Base-by-base conservation (phyloP, 495 filamentous ascomycete genomes). In the Aspergillus indologenus region DNA sequence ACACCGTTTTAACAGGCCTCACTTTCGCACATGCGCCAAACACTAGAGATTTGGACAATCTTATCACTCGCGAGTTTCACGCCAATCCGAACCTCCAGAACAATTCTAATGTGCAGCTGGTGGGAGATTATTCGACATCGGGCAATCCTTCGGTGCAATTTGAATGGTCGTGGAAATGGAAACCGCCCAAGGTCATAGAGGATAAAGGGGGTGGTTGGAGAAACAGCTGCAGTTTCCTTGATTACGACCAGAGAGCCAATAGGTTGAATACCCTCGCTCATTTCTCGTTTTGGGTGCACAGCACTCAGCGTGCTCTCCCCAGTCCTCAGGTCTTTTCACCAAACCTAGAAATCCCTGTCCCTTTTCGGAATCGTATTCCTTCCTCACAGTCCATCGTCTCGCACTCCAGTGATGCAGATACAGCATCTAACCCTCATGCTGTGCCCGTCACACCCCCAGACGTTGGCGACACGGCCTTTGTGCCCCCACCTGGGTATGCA, bases 71-170 rank as follows among this genome's bases (percentile, higher is more conserved):
- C 61, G 94, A 98, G 71, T 97, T 98, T 66, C 91, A 98, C 61
- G 91, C 93, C 26, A 92, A 98, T 63, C 94, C 95, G 0, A 98
- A 98, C 70, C 76, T 98, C 26, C 94, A 98, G 76, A 96, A 96
- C 68, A 97, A 98, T 64, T 83, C 91, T 22, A 97, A 96, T 71
- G 94, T 98, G 14, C 89, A 93, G 59, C 77, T 98, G 15, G 85
- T 98, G 8, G 94, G 94, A 0, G 91, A 94, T 68, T 96, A 84
- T 71, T 80, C 85, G 0, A 98, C 94, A 1, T 86, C 82, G 11
- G 91, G 91, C 18, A 88, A 80, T 59, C 76, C 86, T 12, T 92
- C 90, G 5, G 89, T 96, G 50, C 87, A 92, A 22, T 96, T 97
- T 69, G 87, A 94, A 29, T 98, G 93, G 90, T 85, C 86, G 19